These are phyloP conservation scores for Penicillium thymicola DNA, from an alignment of 2,329 filamentous ascomycete genomes.

Conservation along the genomic window DNA sequence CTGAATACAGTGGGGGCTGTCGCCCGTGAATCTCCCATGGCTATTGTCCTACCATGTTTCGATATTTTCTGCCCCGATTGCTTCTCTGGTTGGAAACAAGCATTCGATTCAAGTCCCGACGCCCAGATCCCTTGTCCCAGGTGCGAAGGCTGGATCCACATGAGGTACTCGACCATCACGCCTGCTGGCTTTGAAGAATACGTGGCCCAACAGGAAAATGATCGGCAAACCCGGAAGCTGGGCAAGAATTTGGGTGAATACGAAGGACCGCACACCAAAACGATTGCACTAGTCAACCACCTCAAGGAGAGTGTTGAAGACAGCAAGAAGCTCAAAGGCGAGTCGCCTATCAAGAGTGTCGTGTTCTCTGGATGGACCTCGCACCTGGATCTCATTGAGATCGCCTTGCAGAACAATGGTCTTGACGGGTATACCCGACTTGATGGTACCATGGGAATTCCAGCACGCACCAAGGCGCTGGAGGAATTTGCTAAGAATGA, in stretches of 20 bases:
- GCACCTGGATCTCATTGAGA: slow-evolving; percentile 86
- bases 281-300: slow-evolving; percentile 73
- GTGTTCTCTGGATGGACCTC: slow-evolving; percentile 96
- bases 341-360: slow-evolving; percentile 83
- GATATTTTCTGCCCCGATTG: slow-evolving; percentile 80
- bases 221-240: slow-evolving; percentile 51
- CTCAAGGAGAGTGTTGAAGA: slow-evolving; percentile 63
- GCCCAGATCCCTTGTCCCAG: slow-evolving; percentile 60
- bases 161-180: slow-evolving; percentile 66
- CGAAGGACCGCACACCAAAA: slow-evolving; percentile 87
- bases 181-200: slow-evolving; percentile 53
- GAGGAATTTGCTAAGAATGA: slow-evolving; percentile 71
- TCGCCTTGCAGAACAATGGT: slow-evolving; percentile 62
- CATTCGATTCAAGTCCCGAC: slow-evolving; percentile 47
- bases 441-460: slow-evolving; percentile 82
- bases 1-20: slow-evolving; percentile 55
- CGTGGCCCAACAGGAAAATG: slow-evolving; percentile 54
- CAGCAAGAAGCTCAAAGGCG: slow-evolving; percentile 50
- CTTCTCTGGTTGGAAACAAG: slow-evolving; percentile 58
- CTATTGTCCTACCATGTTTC: slow-evolving; percentile 78
- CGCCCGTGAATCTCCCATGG: slow-evolving; percentile 54
- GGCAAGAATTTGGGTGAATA: slow-evolving; percentile 66
- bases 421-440: slow-evolving; percentile 69
- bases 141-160: slow-evolving; percentile 63
- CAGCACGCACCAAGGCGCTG: slow-evolving; percentile 70